Evolutionary conservation across 129 eudicot species (phyloP), one percentile per base, ranked within the genome.

Genomic region (Tagetes erecta): DNA sequence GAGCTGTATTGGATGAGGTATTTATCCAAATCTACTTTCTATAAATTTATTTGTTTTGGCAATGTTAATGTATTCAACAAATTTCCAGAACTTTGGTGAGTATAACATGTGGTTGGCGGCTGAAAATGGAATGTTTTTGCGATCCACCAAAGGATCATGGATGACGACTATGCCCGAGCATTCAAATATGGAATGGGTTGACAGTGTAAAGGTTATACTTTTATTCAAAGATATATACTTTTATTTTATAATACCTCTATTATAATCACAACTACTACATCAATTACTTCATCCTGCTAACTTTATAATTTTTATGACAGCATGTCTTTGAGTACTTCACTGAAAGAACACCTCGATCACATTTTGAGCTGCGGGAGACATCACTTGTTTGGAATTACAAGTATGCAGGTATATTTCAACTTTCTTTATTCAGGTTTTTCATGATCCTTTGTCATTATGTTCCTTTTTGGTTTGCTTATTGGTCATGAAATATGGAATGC

Each of bases 131-230:
- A 94, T 94, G 97, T 94, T 94, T 72, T 70, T 94, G 31, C 91
- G 97, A 5, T 86, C 86, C 47, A 88, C 99, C 30, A 80, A 75
- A 53, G 99, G 96, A 73, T 82, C 84, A 33, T 94, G 99, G 99
- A 91, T 94, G 97, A 91, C 96, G 13, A 88, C 97, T 38, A 88
- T 94, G 99, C 99, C 99, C 27, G 99, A 94, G 80, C 97, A 90
- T 82, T 86, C 88, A 74, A 94, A 83, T 64, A 86, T 86, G 96
- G 99, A 94, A 39, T 94, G 97, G 99, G 90, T 88, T 50, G 96
- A 85, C 51, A 94, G 97, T 8, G 91, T 91, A 11, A 86, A 85
- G 89, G 99, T 89, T 60, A 30, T 5, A 12, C 37, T 0, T 62
- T 2, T 36, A 12, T 36, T 6, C 0, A 62, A 5, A 35, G 8